Base-by-base conservation (phyloP, 2,329 filamentous ascomycete genomes). In the Hortaea sp. region DNA sequence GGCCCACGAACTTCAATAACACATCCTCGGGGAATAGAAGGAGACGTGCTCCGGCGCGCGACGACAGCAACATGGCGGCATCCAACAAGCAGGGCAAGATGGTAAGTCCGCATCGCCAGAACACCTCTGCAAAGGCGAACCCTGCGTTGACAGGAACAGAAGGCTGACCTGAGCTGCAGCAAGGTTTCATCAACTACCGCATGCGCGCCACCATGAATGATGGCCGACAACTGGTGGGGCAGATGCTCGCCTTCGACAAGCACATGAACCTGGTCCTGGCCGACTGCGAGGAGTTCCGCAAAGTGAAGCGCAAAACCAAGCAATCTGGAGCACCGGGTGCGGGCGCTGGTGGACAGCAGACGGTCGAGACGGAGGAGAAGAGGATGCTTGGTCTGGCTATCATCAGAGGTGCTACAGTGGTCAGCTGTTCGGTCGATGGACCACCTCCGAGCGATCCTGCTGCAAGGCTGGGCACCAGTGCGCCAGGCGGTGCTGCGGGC, bases 231-330 rank as follows among this genome's bases (percentile, higher is more conserved):
- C 94, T 98, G 82, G 89, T 88, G 37, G 92, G 89, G 52, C 88
- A 97, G 69, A 95, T 98, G 87, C 79, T 98, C 57, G 92, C 92
- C 45, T 98, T 97, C 63, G 92, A 98, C 70, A 97, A 97, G 88
- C 92, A 98, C 70, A 98, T 98, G 92, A 98, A 98, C 69, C 80
- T 98, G 55, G 92, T 98, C 52, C 85, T 98, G 53, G 92, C 90
- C 69, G 92, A 98, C 64, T 97, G 92, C 57, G 92, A 98, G 78
- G 90, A 97, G 69, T 95, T 95, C 69, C 85, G 89, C 66, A 85
- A 85, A 64, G 83, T 90, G 52, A 94, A 92, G 74, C 80, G 85
- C 69, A 90, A 85, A 74, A 79, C 83, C 59, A 76, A 79, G 58
- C 94, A 92, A 72, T 72, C 78, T 44, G 79, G 77, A 43, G 80